These are phyloP conservation scores for Forsythia suspensa DNA, from an alignment of 257 asterid genomes.

Conservation along the genomic window DNA sequence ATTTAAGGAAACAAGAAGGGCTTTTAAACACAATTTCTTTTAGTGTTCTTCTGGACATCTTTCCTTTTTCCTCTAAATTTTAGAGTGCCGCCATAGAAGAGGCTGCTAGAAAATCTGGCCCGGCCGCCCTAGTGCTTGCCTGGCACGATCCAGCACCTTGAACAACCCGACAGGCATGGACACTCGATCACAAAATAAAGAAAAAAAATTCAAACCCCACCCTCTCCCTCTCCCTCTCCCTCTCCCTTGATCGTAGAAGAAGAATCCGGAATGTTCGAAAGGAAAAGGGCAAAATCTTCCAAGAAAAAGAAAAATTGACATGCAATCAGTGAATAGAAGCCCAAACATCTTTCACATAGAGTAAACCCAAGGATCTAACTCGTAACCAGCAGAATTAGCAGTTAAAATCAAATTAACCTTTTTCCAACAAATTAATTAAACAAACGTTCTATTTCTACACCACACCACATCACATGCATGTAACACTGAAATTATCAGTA, in stretches of 20 bases:
- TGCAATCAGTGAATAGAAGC: constrained; percentile 17
- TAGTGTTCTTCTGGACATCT: not conserved
- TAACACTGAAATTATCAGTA: not conserved
- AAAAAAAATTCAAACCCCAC: not conserved
- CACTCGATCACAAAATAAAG: not conserved
- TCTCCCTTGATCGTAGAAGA: not conserved
- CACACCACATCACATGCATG: constrained; percentile 5
- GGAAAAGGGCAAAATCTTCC: not conserved
- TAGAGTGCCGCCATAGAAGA: too few species aligned
- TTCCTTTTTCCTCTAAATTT: not conserved
- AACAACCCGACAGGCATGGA: not conserved
- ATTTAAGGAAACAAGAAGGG: too few species aligned
- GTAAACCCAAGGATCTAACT: not conserved
- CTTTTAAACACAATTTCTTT: too few species aligned
- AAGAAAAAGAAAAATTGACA: not conserved
- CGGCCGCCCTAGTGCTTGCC: not conserved
- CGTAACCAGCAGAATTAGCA: not conserved
- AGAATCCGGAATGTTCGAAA: not conserved
- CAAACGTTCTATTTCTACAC: not conserved
- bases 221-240: too few species aligned
- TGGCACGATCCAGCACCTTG: not conserved
- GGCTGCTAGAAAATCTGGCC: not conserved
- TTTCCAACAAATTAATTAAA: not conserved
- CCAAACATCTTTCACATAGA: not conserved
- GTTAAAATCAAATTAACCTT: constrained; percentile 11